phyloP scores from a whole-genome alignment of 1,284 basidiomycete genomes.

The Puccinia horiana region DNA sequence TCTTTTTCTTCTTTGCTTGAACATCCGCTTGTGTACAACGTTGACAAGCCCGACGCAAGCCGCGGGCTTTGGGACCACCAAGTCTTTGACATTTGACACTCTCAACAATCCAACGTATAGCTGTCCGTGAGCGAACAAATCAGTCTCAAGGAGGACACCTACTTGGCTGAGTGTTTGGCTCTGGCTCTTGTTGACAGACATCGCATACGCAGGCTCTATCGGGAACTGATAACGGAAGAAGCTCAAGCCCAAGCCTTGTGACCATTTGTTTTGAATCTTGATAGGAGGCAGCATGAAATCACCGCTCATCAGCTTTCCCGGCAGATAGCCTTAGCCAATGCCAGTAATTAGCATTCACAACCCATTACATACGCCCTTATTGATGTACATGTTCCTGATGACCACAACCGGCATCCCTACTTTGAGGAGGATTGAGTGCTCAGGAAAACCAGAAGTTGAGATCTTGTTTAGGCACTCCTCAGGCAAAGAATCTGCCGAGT shows the following conservation, averaged over 20 bases:
- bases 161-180: too few relatives aligned
- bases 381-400: background rate
- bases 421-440: background rate
- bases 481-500: background rate
- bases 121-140: background rate
- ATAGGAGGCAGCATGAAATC: too few relatives aligned
- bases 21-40: too few relatives aligned
- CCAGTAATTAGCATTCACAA: background rate
- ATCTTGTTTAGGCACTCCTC: background rate
- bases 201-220: too few relatives aligned
- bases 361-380: background rate
- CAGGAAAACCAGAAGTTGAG: background rate
- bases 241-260: background rate
- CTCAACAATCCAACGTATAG: background rate
- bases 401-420: background rate
- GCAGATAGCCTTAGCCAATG: background rate
- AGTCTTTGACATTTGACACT: background rate
- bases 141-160: background rate
- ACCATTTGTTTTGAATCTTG: too few relatives aligned
- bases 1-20: too few relatives aligned
- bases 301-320: background rate
- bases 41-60: background rate
- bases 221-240: too few relatives aligned
- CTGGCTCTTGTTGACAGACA: too few relatives aligned
- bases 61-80: background rate